Percentiles rank a stretch among this genome's conserved stretches.
Evolutionary conservation across 2,329 filamentous ascomycete genomes (phyloP).

Genomic region (Curvularia sp.): DNA sequence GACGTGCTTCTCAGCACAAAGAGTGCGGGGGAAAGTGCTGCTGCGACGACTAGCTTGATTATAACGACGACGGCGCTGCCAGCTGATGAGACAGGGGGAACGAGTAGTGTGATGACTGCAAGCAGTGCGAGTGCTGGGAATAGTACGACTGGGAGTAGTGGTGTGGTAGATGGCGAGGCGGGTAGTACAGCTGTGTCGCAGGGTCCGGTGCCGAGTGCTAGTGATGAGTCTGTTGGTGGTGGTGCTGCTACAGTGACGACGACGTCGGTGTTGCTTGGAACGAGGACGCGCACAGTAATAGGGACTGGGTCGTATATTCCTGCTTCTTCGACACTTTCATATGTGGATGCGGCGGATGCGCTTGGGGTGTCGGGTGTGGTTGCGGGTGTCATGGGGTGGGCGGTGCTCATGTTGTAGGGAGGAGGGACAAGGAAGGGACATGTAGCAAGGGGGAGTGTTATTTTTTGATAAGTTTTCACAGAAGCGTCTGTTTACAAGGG

Average conservation of each 20-base stretch:
- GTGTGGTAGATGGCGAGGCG: too few species aligned
- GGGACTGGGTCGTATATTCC: conserved; percentile 7
- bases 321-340: conserved; percentile 19
- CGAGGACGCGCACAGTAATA: background rate
- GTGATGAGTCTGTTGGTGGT: background rate
- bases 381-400: conserved; percentile 30
- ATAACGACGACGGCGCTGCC: background rate
- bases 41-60: background rate
- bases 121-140: background rate
- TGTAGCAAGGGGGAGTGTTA: background rate
- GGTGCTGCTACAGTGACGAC: background rate
- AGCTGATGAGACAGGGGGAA: background rate
- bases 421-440: background rate
- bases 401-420: conserved; percentile 29
- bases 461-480: background rate
- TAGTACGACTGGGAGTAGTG: background rate
- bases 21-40: background rate
- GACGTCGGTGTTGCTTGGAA: too few species aligned
- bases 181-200: background rate
- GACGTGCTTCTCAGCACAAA: background rate
- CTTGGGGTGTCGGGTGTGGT: conserved; percentile 24
- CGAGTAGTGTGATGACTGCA: background rate
- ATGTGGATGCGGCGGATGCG: conserved; percentile 30
- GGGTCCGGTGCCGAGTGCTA: background rate
- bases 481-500: too few species aligned